These are phyloP conservation scores for Crithidia expoeki DNA, from an alignment of 208 protist genomes.

Conservation along the genomic window DNA sequence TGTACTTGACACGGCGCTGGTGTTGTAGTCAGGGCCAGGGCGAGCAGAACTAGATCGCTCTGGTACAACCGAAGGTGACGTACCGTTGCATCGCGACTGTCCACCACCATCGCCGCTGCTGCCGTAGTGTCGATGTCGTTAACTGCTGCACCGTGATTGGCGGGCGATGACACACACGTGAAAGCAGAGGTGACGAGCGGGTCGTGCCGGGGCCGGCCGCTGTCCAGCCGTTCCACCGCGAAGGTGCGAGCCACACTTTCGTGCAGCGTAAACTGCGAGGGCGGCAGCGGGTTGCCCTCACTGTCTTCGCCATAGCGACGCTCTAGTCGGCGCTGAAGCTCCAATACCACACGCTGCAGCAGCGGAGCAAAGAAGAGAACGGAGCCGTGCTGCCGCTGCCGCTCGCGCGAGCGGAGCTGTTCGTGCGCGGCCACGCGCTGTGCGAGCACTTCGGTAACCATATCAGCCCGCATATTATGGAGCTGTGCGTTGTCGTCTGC, in stretches of 20 bases:
- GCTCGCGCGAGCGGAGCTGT: background rate
- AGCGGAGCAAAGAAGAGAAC: slow-evolving; percentile 55
- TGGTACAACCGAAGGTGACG: slow-evolving; percentile 74
- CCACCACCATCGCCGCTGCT: background rate
- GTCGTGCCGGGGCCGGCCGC: slow-evolving; percentile 50
- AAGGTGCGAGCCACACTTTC: slow-evolving; percentile 41
- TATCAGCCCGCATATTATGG: slow-evolving; percentile 10
- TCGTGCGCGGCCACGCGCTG: slow-evolving; percentile 13
- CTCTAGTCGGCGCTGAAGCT: slow-evolving; percentile 65
- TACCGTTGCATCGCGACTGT: slow-evolving; percentile 1
- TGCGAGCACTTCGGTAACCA: slow-evolving; percentile 21
- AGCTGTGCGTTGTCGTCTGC: slow-evolving; percentile 22
- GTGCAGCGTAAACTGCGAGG: slow-evolving; percentile 53
- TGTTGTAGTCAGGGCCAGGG: slow-evolving; percentile 59
- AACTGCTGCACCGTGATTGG: background rate
- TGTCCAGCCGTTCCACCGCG: slow-evolving; percentile 50
- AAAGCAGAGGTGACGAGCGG: slow-evolving; percentile 65
- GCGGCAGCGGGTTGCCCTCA: slow-evolving; percentile 15
- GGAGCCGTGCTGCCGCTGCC: slow-evolving; percentile 10
- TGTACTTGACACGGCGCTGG: slow-evolving; percentile 12
- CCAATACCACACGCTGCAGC: slow-evolving; percentile 52
- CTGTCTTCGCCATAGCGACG: slow-evolving; percentile 39
- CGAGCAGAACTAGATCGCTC: slow-evolving; percentile 80
- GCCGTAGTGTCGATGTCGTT: background rate
- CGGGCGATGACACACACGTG: background rate